phyloP scores from a whole-genome alignment of 2,329 filamentous ascomycete species.

The Epichloe elymi region DNA sequence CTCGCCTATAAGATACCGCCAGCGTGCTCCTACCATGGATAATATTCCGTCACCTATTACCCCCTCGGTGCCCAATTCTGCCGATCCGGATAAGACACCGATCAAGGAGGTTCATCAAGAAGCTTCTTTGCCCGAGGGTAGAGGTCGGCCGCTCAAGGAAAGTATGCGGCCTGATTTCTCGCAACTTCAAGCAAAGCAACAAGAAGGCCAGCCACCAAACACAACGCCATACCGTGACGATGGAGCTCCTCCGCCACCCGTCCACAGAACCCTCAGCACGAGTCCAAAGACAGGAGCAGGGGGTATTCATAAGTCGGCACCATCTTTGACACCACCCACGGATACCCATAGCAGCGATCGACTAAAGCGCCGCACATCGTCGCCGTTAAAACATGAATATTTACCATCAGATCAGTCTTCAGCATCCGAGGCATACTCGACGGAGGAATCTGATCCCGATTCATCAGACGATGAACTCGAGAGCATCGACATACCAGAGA shows the following conservation, averaged over 20 bases:
- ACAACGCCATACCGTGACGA: conserved; percentile 33
- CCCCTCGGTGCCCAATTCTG: not conserved
- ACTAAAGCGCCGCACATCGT: conserved; percentile 65
- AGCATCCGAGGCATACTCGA: conserved; percentile 37
- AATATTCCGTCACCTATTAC: not conserved
- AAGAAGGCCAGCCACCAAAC: conserved; percentile 11
- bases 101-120: conserved; percentile 16
- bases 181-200: conserved; percentile 17
- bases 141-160: conserved; percentile 21
- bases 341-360: conserved; percentile 30
- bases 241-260: conserved; percentile 41
- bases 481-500: conserved; percentile 45
- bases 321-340: conserved; percentile 14
- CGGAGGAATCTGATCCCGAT: conserved; percentile 35
- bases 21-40: conserved; percentile 4
- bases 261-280: conserved; percentile 33
- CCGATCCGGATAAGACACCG: conserved; percentile 6
- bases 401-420: conserved; percentile 64
- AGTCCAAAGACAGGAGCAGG: conserved; percentile 16
- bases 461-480: conserved; percentile 45
- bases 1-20: conserved; percentile 15
- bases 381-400: conserved; percentile 93
- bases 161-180: conserved; percentile 24
- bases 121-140: conserved; percentile 8
- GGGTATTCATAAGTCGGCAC: conserved; percentile 6